Percentiles rank a stretch among this genome's conserved stretches.
phyloP scores from a whole-genome alignment of 2,329 filamentous ascomycete genomes.

The Metarhizium anisopliae region DNA sequence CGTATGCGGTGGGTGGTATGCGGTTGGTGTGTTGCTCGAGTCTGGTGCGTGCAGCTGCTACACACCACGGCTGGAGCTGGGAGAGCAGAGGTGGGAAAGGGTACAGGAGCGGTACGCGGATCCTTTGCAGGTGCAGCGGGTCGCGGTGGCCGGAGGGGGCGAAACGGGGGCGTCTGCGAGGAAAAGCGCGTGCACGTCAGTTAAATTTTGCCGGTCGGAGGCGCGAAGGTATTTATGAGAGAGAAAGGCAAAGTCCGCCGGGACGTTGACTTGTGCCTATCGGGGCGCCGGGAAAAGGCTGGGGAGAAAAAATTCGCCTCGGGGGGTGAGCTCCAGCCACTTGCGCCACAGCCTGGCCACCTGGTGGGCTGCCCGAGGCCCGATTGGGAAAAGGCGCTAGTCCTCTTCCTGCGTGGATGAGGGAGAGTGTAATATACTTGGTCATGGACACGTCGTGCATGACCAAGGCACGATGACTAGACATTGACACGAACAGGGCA shows the following conservation, averaged over 20 bases:
- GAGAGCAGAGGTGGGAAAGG: background rate
- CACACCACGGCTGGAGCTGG: background rate
- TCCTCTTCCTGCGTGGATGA: too few species aligned
- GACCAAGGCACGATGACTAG: too few species aligned
- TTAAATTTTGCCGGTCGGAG: slow-evolving; percentile 33
- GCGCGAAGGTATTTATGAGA: slow-evolving; percentile 38
- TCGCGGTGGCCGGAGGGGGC: slow-evolving; percentile 9
- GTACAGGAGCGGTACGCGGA: slow-evolving; percentile 8
- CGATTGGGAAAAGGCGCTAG: too few species aligned
- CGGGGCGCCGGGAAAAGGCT: slow-evolving; percentile 24
- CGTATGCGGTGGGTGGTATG: slow-evolving; percentile 5
- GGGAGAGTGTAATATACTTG: too few species aligned
- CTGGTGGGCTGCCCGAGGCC: background rate
- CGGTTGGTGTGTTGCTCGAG: background rate
- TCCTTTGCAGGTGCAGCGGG: slow-evolving; percentile 12
- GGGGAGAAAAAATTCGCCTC: slow-evolving; percentile 27
- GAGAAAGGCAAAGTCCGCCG: slow-evolving; percentile 25
- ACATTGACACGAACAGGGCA: too few species aligned
- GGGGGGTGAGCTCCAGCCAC: slow-evolving; percentile 13
- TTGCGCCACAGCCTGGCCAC: background rate
- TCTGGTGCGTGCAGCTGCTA: background rate
- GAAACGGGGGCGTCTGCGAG: slow-evolving; percentile 27
- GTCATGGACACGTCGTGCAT: too few species aligned
- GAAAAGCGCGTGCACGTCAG: slow-evolving; percentile 39
- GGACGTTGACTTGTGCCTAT: slow-evolving; percentile 28